Conservation (phyloP, 192 early-diverging fungal genomes). For the Gryganskiella cystojenkinii region DNA sequence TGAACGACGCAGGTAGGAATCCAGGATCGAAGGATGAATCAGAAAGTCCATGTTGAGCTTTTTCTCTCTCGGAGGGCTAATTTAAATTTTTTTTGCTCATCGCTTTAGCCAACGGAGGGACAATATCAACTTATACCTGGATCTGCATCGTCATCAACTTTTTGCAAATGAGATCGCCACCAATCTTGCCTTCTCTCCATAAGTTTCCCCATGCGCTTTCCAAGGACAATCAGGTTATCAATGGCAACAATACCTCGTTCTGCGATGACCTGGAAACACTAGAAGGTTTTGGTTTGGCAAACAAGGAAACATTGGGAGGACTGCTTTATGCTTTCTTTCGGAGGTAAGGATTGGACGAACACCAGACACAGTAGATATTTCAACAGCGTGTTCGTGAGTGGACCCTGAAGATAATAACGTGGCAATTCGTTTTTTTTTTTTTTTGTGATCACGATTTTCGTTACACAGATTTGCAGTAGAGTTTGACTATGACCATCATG, state of each 20-base stretch:
- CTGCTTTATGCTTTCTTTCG: slow-evolving; percentile 91
- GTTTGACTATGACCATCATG: slow-evolving; percentile 85
- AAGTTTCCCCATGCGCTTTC: slow-evolving; percentile 53
- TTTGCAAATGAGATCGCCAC: slow-evolving; percentile 89
- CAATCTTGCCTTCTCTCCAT: slow-evolving; percentile 90
- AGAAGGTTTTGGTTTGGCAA: slow-evolving; percentile 72
- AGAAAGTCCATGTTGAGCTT: not conserved
- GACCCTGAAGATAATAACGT: not conserved
- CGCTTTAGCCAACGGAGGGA: slow-evolving; percentile 86
- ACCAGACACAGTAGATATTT: not conserved
- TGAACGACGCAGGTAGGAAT: slow-evolving; percentile 88
- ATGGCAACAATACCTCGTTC: slow-evolving; percentile 79
- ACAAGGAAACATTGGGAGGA: slow-evolving; percentile 81
- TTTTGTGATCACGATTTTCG: not conserved
- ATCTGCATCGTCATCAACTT: slow-evolving; percentile 94
- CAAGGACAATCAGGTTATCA: slow-evolving; percentile 46
- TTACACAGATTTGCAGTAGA: slow-evolving; percentile 73
- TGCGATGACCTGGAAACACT: slow-evolving; percentile 75
- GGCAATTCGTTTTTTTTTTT: not conserved
- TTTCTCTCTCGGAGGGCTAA: not conserved
- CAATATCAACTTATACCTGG: slow-evolving; percentile 95
- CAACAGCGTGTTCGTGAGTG: too few relatives aligned
- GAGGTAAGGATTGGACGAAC: slow-evolving; percentile 33
- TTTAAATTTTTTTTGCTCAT: slow-evolving; percentile 1
- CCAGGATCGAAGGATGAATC: not conserved